phyloP scores from a whole-genome alignment of 1,284 basidiomycete species.

The Malassezia cuniculi region DNA sequence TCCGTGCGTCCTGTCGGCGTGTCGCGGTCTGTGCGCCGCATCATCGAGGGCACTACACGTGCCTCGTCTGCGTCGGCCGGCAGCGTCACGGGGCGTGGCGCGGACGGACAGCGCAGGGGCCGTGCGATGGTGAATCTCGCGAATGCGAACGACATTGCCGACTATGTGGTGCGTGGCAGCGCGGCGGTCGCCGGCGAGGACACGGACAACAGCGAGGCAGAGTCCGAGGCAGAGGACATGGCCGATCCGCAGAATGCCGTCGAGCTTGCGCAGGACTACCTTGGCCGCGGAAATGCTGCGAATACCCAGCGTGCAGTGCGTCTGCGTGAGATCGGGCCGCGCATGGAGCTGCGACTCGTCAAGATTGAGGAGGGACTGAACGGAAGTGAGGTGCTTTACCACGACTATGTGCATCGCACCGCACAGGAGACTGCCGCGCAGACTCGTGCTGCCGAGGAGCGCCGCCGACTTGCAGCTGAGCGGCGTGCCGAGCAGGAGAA shows the following conservation, averaged over 20 bases:
- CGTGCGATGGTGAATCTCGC: conserved; percentile 60
- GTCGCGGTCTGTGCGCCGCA: conserved; percentile 74
- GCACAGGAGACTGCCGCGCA: conserved; percentile 17
- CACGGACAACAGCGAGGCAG: conserved; percentile 50
- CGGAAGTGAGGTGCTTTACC: conserved; percentile 37
- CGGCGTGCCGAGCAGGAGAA: conserved; percentile 25
- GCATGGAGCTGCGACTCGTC: conserved; percentile 80
- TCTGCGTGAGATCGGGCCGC: conserved; percentile 83
- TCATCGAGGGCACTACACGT: conserved; percentile 59
- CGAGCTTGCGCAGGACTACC: conserved; percentile 76
- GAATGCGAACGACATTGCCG: conserved; percentile 82
- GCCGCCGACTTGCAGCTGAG: conserved; percentile 20
- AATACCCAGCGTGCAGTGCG: conserved; percentile 79
- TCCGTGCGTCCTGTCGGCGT: conserved; percentile 88
- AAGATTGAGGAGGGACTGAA: conserved; percentile 84
- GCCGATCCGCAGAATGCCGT: conserved; percentile 53
- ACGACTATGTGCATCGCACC: conserved; percentile 32
- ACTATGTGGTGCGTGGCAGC: conserved; percentile 69
- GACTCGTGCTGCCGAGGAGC: conserved; percentile 16
- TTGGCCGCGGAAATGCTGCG: conserved; percentile 82
- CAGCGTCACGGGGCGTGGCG: conserved; percentile 11
- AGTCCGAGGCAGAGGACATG: conserved; percentile 71
- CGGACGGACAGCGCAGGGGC: conserved; percentile 8
- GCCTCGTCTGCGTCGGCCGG: conserved; percentile 10
- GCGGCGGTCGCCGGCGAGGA: conserved; percentile 60